Base-by-base conservation (phyloP, 164 flowering plant species). In the Tetrastigma voinierianum region DNA sequence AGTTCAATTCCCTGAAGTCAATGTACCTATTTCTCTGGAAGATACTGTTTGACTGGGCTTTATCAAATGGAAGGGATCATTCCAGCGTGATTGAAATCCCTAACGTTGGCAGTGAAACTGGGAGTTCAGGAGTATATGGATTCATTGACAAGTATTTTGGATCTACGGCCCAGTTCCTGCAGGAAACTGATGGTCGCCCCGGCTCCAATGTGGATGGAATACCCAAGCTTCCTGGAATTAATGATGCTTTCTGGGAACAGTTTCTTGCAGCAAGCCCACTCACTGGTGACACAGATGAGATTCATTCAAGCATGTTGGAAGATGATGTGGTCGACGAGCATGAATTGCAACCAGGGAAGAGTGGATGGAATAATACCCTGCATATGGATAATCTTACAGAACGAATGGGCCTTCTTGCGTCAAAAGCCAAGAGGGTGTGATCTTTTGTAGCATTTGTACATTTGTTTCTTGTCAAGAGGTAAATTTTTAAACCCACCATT, bases 211-310 rank as follows among this genome's bases (percentile, higher is more conserved):
- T 53, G 61, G 84, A 81, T 59, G 86, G 58, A 17, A 53, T 51
- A 20, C 74, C 80, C 13, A 81, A 72, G 68, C 86, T 87, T 63
- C 91, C 91, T 2, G 77, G 79, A 40, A 83, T 85, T 47, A 77
- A 76, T 77, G 91, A 87, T 71, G 57, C 19, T 9, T 90, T 87
- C 74, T 92, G 96, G 96, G 93, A 92, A 75, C 84, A 86, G 63
- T 84, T 87, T 68, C 82, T 86, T 65, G 21, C 83, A n/a, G 70
- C 67, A 7, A 83, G 81, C 70, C 83, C 86, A 1, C 70, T 76
- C 1, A 57, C 53, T 43, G 88, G 73, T 17, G 85, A 78, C 19
- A 67, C 78, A 10, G 85, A 80, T 47, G 89, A 83, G 76, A 69
- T 77, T 13, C 64, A 63, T 57, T 74, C 74, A 10, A 70, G 70